These are phyloP conservation scores for Nicotiana knightiana DNA, from an alignment of 257 asterid species.

Conservation along the genomic window DNA sequence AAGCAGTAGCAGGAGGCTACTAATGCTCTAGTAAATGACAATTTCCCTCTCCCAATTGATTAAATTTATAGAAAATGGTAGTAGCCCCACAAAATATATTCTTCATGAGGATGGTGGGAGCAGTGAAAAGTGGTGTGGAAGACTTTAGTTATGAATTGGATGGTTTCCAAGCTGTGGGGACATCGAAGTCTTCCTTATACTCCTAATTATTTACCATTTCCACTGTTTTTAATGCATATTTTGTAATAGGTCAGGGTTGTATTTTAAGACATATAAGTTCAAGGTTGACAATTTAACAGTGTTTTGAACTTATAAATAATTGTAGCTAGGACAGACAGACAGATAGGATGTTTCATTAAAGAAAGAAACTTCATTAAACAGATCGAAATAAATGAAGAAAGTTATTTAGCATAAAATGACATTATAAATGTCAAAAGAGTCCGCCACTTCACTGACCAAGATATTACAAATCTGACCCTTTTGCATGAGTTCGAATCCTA, in stretches of 20 bases:
- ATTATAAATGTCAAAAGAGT: background rate
- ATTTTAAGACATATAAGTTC: background rate
- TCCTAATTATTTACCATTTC: background rate
- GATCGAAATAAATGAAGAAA: background rate
- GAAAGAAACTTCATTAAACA: background rate
- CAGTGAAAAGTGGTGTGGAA: constrained; percentile 34
- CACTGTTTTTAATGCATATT: background rate
- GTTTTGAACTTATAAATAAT: background rate
- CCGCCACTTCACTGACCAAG: background rate
- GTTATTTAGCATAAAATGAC: background rate
- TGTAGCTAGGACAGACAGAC: background rate
- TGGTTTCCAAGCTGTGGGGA: constrained; percentile 35
- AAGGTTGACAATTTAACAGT: background rate
- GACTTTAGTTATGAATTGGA: constrained; percentile 39
- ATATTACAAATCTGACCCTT: background rate
- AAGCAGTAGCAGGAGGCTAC: background rate
- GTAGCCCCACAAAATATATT: constrained; percentile 10
- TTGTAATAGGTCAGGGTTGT: background rate
- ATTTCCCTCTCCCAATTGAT: background rate
- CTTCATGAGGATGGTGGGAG: constrained; percentile 33
- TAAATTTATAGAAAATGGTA: background rate
- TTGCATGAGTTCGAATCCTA: background rate
- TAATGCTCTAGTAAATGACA: background rate
- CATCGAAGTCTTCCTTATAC: background rate
- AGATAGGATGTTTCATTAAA: background rate